Evolutionary conservation across 2,329 filamentous ascomycete genomes (phyloP), one percentile per base, ranked within the genome.

Genomic region (Didymellaceae sp.): DNA sequence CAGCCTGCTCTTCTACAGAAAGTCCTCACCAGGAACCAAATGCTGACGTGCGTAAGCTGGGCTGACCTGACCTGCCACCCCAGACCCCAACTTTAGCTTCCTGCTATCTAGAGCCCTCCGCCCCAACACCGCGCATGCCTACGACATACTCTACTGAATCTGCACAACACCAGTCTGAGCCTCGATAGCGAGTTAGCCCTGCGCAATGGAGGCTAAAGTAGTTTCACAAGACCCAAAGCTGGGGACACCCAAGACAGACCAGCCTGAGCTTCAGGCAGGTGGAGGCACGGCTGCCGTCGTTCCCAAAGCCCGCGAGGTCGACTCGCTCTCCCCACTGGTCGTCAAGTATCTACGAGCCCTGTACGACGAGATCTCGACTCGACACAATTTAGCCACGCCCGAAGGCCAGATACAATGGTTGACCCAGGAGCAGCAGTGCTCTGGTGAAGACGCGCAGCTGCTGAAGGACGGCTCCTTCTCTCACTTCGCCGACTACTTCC

Each of bases 401-500:
- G 68, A 73, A 10, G 68, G 70, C 1, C 59, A 61, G 13, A 25
- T 53, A 4, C 59, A 62, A 39, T 73, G 70, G 70, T 52, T 72
- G 26, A 52, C 52, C 1, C 64, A 70, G 18, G 67, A 71, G 55
- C 70, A 72, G 44, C 57, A 67, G 39, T 60, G 54, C 33, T 50
- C 59, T 0, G 52, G 25, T 5, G 38, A 53, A 9, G 65, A 71
- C 31, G 58, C 58, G 1, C 58, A 67, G 25, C 42, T 62, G 28
- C 58, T 72, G 13, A 50, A 62, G 22, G 65, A 67, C 39, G 68
- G 65, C 26, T 68, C 70, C 11, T 66, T 71, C 45, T 55, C 62
- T 1, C 57, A 63, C 30, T 72, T 73, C 25, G 65, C 59, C 25
- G 68, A 72, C 35, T 81, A 80, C 56, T 78, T 82, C 73, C 72